These are phyloP conservation scores for Rachicladosporium sp. DNA, from an alignment of 2,329 filamentous ascomycete species.

Conservation along the genomic window DNA sequence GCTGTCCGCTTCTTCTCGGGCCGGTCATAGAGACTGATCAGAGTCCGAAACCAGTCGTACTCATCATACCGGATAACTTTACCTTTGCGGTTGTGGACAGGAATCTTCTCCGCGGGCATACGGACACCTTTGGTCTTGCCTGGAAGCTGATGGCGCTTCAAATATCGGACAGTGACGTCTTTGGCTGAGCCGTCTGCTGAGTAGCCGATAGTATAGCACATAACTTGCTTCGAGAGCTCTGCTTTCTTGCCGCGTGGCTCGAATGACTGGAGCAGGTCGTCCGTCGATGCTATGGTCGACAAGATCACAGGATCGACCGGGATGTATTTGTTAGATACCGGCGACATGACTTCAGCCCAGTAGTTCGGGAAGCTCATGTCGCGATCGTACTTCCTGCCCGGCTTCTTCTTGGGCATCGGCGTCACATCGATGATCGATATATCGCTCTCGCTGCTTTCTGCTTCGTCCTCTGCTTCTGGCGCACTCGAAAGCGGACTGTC, in stretches of 20 bases:
- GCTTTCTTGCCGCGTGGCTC: slow-evolving; percentile 75
- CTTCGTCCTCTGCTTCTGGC: slow-evolving; percentile 30
- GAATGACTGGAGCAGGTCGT: slow-evolving; percentile 60
- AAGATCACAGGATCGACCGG: slow-evolving; percentile 64
- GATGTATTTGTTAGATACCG: slow-evolving; percentile 64
- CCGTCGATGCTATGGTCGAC: slow-evolving; percentile 57
- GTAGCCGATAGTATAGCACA: slow-evolving; percentile 78
- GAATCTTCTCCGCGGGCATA: slow-evolving; percentile 65
- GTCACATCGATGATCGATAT: slow-evolving; percentile 48
- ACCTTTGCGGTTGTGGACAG: slow-evolving; percentile 63
- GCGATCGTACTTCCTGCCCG: slow-evolving; percentile 49
- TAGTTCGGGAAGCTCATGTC: slow-evolving; percentile 79
- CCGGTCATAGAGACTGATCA: slow-evolving; percentile 61
- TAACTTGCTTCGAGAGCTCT: slow-evolving; percentile 76
- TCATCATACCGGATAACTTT: slow-evolving; percentile 66
- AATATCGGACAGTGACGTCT: slow-evolving; percentile 84
- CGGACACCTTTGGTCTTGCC: slow-evolving; percentile 82
- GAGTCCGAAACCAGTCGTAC: slow-evolving; percentile 78
- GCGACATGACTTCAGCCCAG: slow-evolving; percentile 83
- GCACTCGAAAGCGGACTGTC: slow-evolving; percentile 33
- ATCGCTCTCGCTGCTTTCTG: slow-evolving; percentile 31
- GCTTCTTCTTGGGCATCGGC: slow-evolving; percentile 30
- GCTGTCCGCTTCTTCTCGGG: slow-evolving; percentile 46
- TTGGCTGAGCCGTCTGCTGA: slow-evolving; percentile 79
- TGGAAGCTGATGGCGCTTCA: slow-evolving; percentile 69